Percentiles rank a stretch among this genome's conserved stretches.
phyloP scores from a whole-genome alignment of 2,329 filamentous ascomycete species.

The Botrytis byssoidea region DNA sequence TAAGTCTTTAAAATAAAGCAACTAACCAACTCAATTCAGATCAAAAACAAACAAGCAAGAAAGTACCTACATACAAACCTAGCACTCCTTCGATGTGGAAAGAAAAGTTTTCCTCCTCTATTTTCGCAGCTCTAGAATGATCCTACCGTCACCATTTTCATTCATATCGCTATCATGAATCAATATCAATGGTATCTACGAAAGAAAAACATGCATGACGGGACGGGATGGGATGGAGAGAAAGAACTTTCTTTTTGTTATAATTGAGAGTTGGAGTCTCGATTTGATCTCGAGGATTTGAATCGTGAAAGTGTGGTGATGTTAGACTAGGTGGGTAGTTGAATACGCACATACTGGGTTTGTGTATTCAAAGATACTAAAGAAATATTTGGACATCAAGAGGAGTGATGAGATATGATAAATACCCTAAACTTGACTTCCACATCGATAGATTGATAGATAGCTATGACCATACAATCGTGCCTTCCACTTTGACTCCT shows the following conservation, averaged over 20 bases:
- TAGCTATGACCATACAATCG: too few relatives aligned
- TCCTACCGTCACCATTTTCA: not conserved
- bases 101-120: too few relatives aligned
- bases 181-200: too few relatives aligned
- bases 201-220: not conserved
- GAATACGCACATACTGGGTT: not conserved
- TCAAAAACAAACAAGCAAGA: too few relatives aligned
- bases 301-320: not conserved
- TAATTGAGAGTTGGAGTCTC: not conserved
- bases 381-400: not conserved
- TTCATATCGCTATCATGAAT: not conserved
- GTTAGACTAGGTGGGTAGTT: not conserved
- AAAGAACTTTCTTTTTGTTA: not conserved
- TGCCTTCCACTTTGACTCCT: not conserved
- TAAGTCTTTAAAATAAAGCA: too few relatives aligned
- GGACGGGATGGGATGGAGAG: not conserved
- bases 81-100: too few relatives aligned
- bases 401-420: too few relatives aligned
- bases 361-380: not conserved
- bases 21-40: too few relatives aligned
- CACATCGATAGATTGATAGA: too few relatives aligned
- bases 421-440: not conserved
- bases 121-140: too few relatives aligned
- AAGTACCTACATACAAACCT: too few relatives aligned
- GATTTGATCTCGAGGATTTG: not conserved